Percentiles rank a stretch among this genome's conserved stretches.
These are phyloP conservation scores for Paxillus rubicundulus DNA, from an alignment of 768 basidiomycete species.

Conservation along the genomic window DNA sequence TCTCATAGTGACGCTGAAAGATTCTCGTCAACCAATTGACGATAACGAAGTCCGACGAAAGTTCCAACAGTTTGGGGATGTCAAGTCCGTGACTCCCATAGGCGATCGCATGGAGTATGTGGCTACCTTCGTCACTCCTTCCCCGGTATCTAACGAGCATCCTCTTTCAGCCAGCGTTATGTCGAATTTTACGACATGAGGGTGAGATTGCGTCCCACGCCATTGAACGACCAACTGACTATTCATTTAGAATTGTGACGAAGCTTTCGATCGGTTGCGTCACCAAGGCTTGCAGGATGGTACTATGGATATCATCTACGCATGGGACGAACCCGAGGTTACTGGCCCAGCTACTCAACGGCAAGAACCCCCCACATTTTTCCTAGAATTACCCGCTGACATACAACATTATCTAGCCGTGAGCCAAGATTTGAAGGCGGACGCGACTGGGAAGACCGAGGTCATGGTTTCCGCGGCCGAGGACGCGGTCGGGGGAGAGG, in stretches of 20 bases:
- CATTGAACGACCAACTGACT: conserved; percentile 7
- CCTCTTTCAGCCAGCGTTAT: conserved; percentile 65
- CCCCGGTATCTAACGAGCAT: conserved; percentile 5
- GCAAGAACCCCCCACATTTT: conserved; percentile 22
- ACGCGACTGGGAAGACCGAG: conserved; percentile 47
- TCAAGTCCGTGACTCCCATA: conserved; percentile 72
- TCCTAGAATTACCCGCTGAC: conserved; percentile 3
- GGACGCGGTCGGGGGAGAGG: conserved; percentile 40
- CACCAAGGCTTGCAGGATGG: conserved; percentile 82
- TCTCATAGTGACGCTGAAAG: conserved; percentile 73
- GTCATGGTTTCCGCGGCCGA: conserved; percentile 40
- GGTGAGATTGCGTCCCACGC: conserved; percentile 40
- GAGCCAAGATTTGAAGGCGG: conserved; percentile 37
- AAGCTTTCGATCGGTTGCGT: conserved; percentile 77
- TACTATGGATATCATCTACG: conserved; percentile 81
- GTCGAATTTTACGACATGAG: conserved; percentile 94
- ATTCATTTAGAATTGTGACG: conserved; percentile 59
- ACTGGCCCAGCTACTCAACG: conserved; percentile 46
- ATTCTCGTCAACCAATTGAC: conserved; percentile 70
- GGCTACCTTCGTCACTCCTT: not conserved
- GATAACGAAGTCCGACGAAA: conserved; percentile 83
- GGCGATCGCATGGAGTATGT: conserved; percentile 62
- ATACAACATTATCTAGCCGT: conserved; percentile 15
- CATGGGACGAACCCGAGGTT: conserved; percentile 72
- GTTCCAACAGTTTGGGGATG: conserved; percentile 88